phyloP scores from a whole-genome alignment of 345 rosid species.

The Lenwebbia sp. region DNA sequence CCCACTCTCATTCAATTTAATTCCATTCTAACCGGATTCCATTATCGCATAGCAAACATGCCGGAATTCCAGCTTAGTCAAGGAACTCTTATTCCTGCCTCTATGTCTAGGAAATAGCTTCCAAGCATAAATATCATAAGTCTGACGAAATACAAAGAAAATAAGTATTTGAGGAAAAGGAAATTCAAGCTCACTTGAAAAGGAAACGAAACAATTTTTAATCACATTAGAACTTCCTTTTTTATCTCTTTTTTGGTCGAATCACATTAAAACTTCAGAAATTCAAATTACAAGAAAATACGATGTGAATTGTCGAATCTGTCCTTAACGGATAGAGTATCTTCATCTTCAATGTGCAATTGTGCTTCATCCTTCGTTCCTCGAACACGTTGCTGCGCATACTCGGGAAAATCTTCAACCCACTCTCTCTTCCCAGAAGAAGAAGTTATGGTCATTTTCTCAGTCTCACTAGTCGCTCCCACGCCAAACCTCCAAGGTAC shows the following conservation, averaged over 20 bases:
- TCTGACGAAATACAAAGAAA: background rate
- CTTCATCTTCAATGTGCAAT: background rate
- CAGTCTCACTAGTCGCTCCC: background rate
- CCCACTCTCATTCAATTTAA: background rate
- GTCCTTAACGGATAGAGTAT: background rate
- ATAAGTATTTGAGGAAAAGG: background rate
- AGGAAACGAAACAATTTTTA: background rate
- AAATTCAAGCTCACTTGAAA: background rate
- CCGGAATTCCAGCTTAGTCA: background rate
- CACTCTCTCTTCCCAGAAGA: background rate
- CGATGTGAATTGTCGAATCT: background rate
- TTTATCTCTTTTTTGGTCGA: background rate
- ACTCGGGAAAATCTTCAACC: background rate
- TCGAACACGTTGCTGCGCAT: background rate
- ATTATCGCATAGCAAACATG: background rate
- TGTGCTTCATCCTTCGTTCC: background rate
- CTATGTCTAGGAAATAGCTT: background rate
- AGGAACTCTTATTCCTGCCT: background rate
- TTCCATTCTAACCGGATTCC: background rate
- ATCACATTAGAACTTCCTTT: background rate
- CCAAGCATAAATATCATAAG: background rate
- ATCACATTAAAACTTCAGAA: background rate
- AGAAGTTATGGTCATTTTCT: background rate
- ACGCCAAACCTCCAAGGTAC: background rate
- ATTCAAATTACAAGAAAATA: background rate